A percentile compares a stretch with the other conserved stretches of the same genome.
phyloP scores from a whole-genome alignment of 2,329 filamentous ascomycete genomes.

The Aspergillus sp. region DNA sequence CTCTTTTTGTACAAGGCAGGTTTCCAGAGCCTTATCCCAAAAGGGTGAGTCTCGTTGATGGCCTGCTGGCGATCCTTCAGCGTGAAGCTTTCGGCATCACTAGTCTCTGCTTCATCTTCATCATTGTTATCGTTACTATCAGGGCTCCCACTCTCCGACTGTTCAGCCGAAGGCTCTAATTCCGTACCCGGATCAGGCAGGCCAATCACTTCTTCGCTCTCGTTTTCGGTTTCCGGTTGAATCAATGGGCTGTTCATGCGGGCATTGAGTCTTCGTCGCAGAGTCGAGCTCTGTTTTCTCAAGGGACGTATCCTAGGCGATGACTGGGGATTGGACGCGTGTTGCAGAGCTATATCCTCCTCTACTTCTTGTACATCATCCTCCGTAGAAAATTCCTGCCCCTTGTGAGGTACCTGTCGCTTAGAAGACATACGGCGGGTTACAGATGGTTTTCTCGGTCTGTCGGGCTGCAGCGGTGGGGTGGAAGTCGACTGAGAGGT shows the following conservation, averaged over 20 bases:
- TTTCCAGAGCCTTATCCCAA: conserved; percentile 98
- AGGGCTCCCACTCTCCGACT: conserved; percentile 21
- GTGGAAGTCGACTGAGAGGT: conserved; percentile 50
- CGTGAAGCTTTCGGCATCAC: conserved; percentile 96
- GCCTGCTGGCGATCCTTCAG: conserved; percentile 95
- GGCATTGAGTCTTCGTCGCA: conserved; percentile 41
- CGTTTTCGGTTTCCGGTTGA: conserved; percentile 41
- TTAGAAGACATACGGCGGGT: conserved; percentile 74
- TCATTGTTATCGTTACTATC: conserved; percentile 54
- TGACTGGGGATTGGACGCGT: conserved; percentile 30
- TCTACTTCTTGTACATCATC: conserved; percentile 82
- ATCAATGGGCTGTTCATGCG: conserved; percentile 33
- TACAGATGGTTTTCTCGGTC: conserved; percentile 72
- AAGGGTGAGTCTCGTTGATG: conserved; percentile 98
- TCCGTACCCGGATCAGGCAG: conserved; percentile 34
- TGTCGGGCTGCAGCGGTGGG: conserved; percentile 35
- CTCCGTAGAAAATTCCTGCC: conserved; percentile 86
- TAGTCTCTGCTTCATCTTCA: conserved; percentile 68
- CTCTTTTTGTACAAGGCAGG: conserved; percentile 97
- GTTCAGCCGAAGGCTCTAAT: conserved; percentile 23
- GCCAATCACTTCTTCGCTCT: conserved; percentile 42
- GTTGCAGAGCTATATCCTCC: conserved; percentile 59
- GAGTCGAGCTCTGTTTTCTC: conserved; percentile 41
- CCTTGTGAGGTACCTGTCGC: conserved; percentile 70
- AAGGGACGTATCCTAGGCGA: conserved; percentile 40